These are phyloP conservation scores for Calonectria hongkongensis DNA, from an alignment of 2,329 filamentous ascomycete species.

Conservation along the genomic window DNA sequence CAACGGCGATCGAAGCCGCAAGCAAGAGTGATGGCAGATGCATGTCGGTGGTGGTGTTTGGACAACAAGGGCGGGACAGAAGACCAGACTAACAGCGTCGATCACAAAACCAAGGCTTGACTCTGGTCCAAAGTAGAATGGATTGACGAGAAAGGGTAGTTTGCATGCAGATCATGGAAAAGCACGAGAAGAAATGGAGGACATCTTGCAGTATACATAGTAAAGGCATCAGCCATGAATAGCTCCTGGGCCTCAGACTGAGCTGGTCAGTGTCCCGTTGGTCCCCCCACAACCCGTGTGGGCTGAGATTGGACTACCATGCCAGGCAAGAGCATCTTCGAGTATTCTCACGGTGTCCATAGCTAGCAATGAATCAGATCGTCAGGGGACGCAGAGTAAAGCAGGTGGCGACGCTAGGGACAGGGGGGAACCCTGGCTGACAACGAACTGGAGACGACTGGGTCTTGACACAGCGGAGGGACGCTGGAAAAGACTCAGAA, in stretches of 20 bases:
- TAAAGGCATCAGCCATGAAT: background rate
- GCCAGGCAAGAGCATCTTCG: background rate
- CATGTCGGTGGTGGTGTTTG: conserved; percentile 20
- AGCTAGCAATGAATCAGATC: conserved; percentile 18
- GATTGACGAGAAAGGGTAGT: background rate
- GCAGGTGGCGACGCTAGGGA: conserved; percentile 16
- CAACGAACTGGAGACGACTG: conserved; percentile 1
- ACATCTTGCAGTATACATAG: conserved; percentile 29
- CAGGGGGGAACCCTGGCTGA: conserved; percentile 24
- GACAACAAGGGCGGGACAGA: background rate
- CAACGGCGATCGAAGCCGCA: conserved; percentile 27
- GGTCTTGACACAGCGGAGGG: conserved; percentile 19
- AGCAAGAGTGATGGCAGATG: conserved; percentile 34
- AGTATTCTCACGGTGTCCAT: background rate
- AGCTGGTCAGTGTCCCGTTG: conserved; percentile 4
- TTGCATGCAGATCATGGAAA: conserved; percentile 28
- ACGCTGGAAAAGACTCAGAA: conserved; percentile 16
- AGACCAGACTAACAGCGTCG: background rate
- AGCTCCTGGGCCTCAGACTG: background rate
- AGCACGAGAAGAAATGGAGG: conserved; percentile 22
- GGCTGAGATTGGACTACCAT: background rate
- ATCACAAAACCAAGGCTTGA: conserved; percentile 14
- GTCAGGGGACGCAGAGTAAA: conserved; percentile 4
- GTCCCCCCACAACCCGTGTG: conserved; percentile 19
- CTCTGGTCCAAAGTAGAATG: conserved; percentile 16